A percentile compares a stretch with the other conserved stretches of the same genome.
Conservation (phyloP, 495 filamentous ascomycete genomes). For the Xanthoparmelia taractica region DNA sequence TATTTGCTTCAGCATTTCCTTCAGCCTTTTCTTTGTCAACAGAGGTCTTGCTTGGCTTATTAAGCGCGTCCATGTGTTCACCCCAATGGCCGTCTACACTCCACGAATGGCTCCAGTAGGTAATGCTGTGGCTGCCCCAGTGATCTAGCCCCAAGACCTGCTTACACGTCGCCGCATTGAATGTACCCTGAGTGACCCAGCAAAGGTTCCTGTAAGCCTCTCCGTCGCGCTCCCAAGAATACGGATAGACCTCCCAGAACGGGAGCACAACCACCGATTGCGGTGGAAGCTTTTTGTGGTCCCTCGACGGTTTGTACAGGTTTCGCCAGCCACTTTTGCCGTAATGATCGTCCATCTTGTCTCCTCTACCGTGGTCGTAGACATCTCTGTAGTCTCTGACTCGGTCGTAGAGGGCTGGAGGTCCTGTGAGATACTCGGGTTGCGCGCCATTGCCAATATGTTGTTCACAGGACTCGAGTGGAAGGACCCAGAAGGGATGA, state of each 20-base stretch:
- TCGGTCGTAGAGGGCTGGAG: constrained; percentile 11
- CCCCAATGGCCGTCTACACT: constrained; percentile 33
- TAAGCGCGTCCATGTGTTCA: constrained; percentile 67
- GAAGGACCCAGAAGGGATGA: constrained; percentile 26
- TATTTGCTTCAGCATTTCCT: background rate
- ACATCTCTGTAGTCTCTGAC: constrained; percentile 14
- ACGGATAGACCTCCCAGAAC: constrained; percentile 24
- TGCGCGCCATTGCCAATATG: background rate
- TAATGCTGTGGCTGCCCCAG: constrained; percentile 23
- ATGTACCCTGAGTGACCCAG: constrained; percentile 15
- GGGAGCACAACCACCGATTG: constrained; percentile 21
- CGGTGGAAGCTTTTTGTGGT: background rate
- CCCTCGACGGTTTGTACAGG: constrained; percentile 9
- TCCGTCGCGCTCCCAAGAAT: constrained; percentile 23
- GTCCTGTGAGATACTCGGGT: constrained; percentile 21
- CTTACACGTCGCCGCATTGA: constrained; percentile 22
- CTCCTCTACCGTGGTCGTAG: constrained; percentile 8
- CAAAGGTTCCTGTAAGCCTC: constrained; percentile 13
- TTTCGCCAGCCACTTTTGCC: constrained; percentile 6
- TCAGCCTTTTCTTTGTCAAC: background rate
- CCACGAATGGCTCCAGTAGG: constrained; percentile 27
- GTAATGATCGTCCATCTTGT: constrained; percentile 19
- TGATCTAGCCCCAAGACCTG: constrained; percentile 13
- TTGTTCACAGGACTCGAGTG: constrained; percentile 8
- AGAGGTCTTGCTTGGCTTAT: constrained; percentile 40